Evolutionary conservation across 345 rosid genomes (phyloP).

Genomic region (Salix koriyanagi): DNA sequence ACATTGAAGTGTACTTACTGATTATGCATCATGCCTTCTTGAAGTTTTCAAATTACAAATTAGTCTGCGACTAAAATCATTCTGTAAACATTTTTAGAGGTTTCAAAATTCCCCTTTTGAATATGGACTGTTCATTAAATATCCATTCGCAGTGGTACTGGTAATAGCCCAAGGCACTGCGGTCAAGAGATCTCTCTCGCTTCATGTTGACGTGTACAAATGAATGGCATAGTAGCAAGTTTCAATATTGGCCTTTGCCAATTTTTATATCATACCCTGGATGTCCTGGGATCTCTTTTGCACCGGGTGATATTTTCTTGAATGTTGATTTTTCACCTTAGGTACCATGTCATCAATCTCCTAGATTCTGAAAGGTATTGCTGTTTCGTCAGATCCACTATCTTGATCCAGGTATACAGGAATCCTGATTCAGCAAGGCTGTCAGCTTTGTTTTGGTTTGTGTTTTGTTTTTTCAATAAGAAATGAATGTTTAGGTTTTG

Average conservation of each 20-base stretch:
- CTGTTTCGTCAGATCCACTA: no score
- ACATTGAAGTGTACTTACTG: constrained; percentile 6
- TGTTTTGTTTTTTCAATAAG: no score
- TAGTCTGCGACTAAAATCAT: not conserved
- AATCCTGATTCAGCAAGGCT: not conserved
- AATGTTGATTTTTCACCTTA: not conserved
- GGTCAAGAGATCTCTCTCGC: no score
- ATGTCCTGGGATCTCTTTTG: not conserved
- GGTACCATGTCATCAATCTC: not conserved
- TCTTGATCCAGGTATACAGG: not conserved
- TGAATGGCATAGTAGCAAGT: not conserved
- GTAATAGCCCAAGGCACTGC: no score
- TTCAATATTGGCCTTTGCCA: not conserved
- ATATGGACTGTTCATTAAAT: no score
- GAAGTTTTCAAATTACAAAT: not conserved
- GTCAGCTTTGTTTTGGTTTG: no score
- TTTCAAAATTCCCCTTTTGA: not conserved
- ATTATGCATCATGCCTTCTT: not conserved
- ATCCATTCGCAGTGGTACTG: no score
- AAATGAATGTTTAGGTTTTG: no score
- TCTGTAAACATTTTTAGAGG: not conserved
- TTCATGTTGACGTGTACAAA: not conserved
- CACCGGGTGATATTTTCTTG: not conserved
- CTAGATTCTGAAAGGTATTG: not conserved
- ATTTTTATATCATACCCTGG: not conserved